Percentiles rank a stretch among this genome's conserved stretches.
Conservation (phyloP, 1,284 basidiomycete species). For the Jaminaea rosea region DNA sequence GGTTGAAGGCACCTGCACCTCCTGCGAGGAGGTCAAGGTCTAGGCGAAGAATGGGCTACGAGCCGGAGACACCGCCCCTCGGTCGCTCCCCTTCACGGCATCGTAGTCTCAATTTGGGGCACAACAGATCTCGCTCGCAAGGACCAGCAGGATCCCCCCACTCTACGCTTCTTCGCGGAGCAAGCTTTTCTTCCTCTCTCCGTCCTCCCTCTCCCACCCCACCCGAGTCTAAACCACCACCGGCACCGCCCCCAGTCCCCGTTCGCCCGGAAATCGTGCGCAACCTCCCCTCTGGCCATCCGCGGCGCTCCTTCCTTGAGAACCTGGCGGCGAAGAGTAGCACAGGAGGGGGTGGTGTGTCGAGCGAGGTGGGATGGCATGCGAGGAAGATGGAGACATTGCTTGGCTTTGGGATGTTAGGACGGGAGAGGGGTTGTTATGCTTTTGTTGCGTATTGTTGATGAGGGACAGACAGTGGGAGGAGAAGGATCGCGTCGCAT, state of each 20-base stretch:
- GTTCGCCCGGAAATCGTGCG: slow-evolving; percentile 49
- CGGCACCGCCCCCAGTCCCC: slow-evolving; percentile 10
- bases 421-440: slow-evolving; percentile 81
- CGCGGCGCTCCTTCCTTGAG: slow-evolving; percentile 61
- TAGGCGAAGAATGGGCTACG: not conserved
- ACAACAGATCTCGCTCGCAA: not conserved
- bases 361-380: slow-evolving; percentile 86
- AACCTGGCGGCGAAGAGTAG: slow-evolving; percentile 64
- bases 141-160: not conserved
- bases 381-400: slow-evolving; percentile 93
- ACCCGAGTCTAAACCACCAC: no score
- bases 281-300: slow-evolving; percentile 59
- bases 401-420: slow-evolving; percentile 78
- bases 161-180: not conserved
- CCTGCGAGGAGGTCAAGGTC: not conserved
- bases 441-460: slow-evolving; percentile 48
- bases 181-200: not conserved
- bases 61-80: slow-evolving; percentile 11
- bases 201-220: slow-evolving; percentile 8
- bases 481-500: no score
- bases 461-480: no score
- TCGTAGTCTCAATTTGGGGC: not conserved
- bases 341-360: slow-evolving; percentile 86
- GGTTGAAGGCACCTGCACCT: not conserved
- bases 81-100: not conserved